Conservation (phyloP, 1,284 basidiomycete species). For the Stereum hirsutum region DNA sequence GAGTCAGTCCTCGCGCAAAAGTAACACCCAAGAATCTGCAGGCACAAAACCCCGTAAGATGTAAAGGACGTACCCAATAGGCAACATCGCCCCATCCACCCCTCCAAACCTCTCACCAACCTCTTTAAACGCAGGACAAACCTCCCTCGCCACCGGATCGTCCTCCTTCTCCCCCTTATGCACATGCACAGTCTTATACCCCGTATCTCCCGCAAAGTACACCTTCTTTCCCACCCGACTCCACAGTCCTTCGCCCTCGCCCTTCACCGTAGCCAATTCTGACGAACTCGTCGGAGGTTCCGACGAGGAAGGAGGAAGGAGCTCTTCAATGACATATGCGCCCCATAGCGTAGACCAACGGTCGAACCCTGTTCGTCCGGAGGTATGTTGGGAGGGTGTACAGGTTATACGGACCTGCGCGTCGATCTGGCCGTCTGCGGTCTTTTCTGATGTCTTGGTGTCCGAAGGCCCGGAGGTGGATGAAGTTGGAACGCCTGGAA, state of each 20-base stretch:
- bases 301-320: constrained; percentile 9
- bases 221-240: constrained; percentile 26
- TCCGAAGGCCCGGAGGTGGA: constrained; percentile 1
- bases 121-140: constrained; percentile 62
- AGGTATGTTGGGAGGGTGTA: constrained; percentile 39
- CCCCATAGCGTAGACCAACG: constrained; percentile 49
- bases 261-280: background rate
- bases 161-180: constrained; percentile 22
- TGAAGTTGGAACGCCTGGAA: constrained; percentile 13
- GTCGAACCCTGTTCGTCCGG: constrained; percentile 38
- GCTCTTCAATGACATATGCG: constrained; percentile 45
- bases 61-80: constrained; percentile 45
- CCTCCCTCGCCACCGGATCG: constrained; percentile 41
- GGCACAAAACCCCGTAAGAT: background rate
- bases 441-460: too few species aligned
- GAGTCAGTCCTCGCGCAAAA: too few species aligned
- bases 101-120: constrained; percentile 53
- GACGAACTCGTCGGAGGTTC: background rate
- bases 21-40: background rate
- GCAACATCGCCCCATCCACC: constrained; percentile 55
- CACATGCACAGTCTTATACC: constrained; percentile 34
- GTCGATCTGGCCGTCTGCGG: too few species aligned
- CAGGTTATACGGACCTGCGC: constrained; percentile 21
- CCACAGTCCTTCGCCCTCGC: background rate
- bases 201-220: constrained; percentile 69